Base-by-base conservation (phyloP, 257 asterid genomes). In the Salvia splendens region DNA sequence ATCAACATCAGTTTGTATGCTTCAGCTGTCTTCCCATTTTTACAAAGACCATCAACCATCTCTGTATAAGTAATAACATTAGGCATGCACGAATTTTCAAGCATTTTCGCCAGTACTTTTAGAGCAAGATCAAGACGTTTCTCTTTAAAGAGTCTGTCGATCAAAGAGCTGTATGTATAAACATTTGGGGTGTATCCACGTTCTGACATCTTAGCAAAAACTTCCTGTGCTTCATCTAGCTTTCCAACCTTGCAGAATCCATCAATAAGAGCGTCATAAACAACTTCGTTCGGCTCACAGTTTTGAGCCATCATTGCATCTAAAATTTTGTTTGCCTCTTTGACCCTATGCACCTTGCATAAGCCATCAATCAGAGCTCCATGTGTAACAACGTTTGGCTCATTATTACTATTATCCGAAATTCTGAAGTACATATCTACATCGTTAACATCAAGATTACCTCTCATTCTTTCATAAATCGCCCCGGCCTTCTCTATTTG, bases 331-430 rank as follows among this genome's bases (percentile, higher is more conserved):
- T 71, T 83, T 49, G 99, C 99, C 76, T 93, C 97, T 66, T 69
- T 76, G 36, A 88, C 89, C 84, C 77, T 85, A 75, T 90, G 95
- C 54, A 75, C 81, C 84, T 93, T 93, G 90, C 99, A 90, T 62
- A 90, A 82, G 47, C 99, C 99, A 82, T 93, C 96, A 16, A 90
- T 77, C 84, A 93, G 71, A 68, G 96, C 99, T 49, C 99, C 99
- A 67, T 83, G 84, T 4, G 99, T 93, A 64, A 86, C 72, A 65
- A 85, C 86, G 78, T 87, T 90, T 5, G 89, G 96, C 78, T 85
- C 87, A 15, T 74, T 79, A 46, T 53, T 50, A 71, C 72, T 76
- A 72, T 76, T 87, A 72, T 65, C 80, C 33, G 75, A 61, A 56
- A 72, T 68, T 79, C 16, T 75, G 74, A 93, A 93, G 87, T 93